Percentiles rank a stretch among this genome's conserved stretches.
These are phyloP conservation scores for Cryptosporidium bovis DNA, from an alignment of 169 alveolate species.

Conservation along the genomic window DNA sequence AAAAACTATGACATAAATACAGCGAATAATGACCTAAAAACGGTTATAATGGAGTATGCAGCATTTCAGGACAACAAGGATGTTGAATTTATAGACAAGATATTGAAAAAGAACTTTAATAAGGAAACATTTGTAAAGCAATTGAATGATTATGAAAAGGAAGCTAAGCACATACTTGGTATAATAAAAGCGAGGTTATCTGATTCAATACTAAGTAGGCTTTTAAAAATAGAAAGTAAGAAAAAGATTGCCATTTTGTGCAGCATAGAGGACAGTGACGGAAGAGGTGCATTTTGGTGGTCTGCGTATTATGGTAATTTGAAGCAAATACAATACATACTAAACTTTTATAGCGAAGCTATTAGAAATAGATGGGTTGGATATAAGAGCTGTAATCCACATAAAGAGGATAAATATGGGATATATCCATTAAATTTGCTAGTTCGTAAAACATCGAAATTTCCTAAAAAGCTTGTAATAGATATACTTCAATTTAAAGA, in stretches of 20 bases:
- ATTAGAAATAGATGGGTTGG: conserved; percentile 63
- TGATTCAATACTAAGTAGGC: conserved; percentile 14
- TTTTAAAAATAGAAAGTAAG: conserved; percentile 53
- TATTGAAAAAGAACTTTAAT: conserved; percentile 13
- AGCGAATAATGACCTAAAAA: conserved; percentile 4
- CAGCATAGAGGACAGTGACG: conserved; percentile 41
- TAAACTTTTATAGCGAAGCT: conserved; percentile 44
- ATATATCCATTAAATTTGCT: conserved; percentile 56
- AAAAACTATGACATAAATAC: conserved; percentile 42
- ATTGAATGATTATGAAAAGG: conserved; percentile 32
- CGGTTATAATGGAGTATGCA: conserved; percentile 33
- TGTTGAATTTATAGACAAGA: conserved; percentile 26
- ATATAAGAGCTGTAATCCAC: conserved; percentile 56
- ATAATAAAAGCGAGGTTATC: conserved; percentile 32
- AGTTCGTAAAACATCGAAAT: background rate
- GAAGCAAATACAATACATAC: conserved; percentile 29
- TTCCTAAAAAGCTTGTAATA: conserved; percentile 47
- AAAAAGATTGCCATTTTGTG: conserved; percentile 61
- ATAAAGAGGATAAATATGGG: conserved; percentile 52
- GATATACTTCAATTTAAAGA: conserved; percentile 48
- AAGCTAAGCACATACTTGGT: conserved; percentile 59
- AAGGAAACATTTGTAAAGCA: conserved; percentile 31
- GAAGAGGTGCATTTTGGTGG: conserved; percentile 72
- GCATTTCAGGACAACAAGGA: conserved; percentile 37
- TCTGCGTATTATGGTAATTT: conserved; percentile 65